Base-by-base conservation (phyloP, 768 basidiomycete genomes). In the Podaxis sp. region DNA sequence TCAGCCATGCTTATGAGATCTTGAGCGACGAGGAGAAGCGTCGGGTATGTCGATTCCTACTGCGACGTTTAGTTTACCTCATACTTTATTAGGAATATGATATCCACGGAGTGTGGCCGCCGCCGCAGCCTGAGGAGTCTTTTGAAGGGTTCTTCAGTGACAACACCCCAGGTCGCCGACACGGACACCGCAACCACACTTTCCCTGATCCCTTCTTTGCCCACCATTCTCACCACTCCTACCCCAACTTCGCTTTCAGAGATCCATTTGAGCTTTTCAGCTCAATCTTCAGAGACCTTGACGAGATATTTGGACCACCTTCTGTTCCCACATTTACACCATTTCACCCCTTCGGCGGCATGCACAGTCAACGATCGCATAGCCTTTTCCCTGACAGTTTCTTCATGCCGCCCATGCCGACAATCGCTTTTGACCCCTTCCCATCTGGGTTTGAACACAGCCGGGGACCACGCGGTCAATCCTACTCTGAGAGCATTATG, bases 1-100 rank as follows among this genome's bases (percentile, higher is more conserved):
- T 91, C 50, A 89, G 87, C 67, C 88, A 90, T 64, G 90, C 90
- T 30, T 93, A 91, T 67, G 90, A 93, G 70, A 83, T 93, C 2
- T 73, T 93, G 58, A 85, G 71, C 56, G 85, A 93, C 68, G 68
- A 82, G 1, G 74, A 81, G 57, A 91, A 82, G 62, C 84, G 89
- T 56, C 79, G 76, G 68, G 82, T 87, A 67, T 58, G 81, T 67
- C 8, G 24, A 26, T 6, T 54, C 1, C 17, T n/a, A 52, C 60
- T 2, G 26, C 10, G 53, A 41, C 12, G 61, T 37, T 26, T 33
- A 10, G 38, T 20, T 17, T 26, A 41, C 46, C 48, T 22, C 50
- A 52, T 15, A n/a, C 33, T 28, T 28, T 33, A 58, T 60, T 67
- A 89, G 87, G 69, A 81, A 10, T 93, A 91, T 71, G 91, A 93